Evolutionary conservation across 805 yeast species (phyloP), one percentile per base, ranked within the genome.

Genomic region (Saccharomyces kudriavzevii): DNA sequence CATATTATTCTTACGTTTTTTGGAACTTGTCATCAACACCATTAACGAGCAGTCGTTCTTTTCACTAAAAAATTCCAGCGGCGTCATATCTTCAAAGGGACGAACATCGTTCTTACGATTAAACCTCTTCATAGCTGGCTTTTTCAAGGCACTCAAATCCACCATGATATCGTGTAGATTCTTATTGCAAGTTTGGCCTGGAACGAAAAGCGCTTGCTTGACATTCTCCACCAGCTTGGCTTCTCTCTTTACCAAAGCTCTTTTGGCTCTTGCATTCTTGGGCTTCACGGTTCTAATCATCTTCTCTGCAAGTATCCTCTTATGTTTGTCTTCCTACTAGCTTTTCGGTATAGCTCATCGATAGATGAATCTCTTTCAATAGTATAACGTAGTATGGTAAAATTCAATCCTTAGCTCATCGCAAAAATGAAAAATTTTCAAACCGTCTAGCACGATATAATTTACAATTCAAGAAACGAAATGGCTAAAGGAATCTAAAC

Each of bases 201-300:
- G 96, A 47, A 94, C 83, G 64, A 94, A 94, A 54, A 94, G 77
- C 0, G 97, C 97, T 52, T 83, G 80, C 72, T 94, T 94, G 57
- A 85, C 83, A 70, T 94, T 91, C 70, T 94, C 99, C 8, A 86
- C 86, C 48, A 89, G 70, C 72, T 90, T 92, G 51, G 97, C 82
- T 64, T 90, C 96, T 63, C 83, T 85, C 64, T 87, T 86, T 58
- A 90, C 96, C 58, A 91, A 69, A 5, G 96, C 98, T 72, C 99
- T 83, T 75, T 94, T 94, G 53, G 97, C 82, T 67, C 98, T 89
- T 52, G 96, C 96, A 67, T 85, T 94, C 74, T 90, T 91, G 40
- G 99, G 98, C 61, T 89, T 85, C 47, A 85, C 75, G 47, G 77
- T 69, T 77, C 79, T 72, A 56, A 62, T 62, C 65, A 67, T 60